phyloP scores from a whole-genome alignment of 768 basidiomycete genomes.

The Paxillus rubicundulus region DNA sequence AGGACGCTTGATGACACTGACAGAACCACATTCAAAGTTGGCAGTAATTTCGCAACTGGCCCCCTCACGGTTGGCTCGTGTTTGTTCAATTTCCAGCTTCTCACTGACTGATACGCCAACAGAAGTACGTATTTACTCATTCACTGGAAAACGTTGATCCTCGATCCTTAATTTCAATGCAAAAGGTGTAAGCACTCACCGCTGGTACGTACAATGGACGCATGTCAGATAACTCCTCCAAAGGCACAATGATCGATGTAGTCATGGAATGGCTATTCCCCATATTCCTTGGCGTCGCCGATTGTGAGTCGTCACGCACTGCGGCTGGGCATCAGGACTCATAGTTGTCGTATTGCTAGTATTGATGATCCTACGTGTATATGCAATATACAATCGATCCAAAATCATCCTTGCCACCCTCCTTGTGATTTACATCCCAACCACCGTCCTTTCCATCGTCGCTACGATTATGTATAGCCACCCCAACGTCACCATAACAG shows the following conservation, averaged over 20 bases:
- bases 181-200: slow-evolving; percentile 9
- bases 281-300: slow-evolving; percentile 12
- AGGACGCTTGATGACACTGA: neutral
- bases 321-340: neutral
- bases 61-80: slow-evolving; percentile 5
- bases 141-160: neutral
- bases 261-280: slow-evolving; percentile 7
- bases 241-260: slow-evolving; percentile 7
- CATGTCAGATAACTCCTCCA: neutral
- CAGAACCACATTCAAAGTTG: neutral
- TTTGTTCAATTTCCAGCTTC: neutral
- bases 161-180: neutral
- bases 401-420: slow-evolving; percentile 5
- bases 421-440: neutral
- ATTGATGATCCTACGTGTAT: slow-evolving; percentile 18
- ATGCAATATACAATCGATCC: slow-evolving; percentile 13
- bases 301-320: slow-evolving; percentile 8
- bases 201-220: too few relatives aligned
- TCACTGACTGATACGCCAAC: neutral
- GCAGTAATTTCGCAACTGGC: slow-evolving; percentile 3
- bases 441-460: neutral
- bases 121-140: neutral
- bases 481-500: neutral
- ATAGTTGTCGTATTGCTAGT: slow-evolving; percentile 1
- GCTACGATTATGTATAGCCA: neutral